Evolutionary conservation across 2,329 filamentous ascomycete species (phyloP).

Genomic region (Fusarium equiseti): DNA sequence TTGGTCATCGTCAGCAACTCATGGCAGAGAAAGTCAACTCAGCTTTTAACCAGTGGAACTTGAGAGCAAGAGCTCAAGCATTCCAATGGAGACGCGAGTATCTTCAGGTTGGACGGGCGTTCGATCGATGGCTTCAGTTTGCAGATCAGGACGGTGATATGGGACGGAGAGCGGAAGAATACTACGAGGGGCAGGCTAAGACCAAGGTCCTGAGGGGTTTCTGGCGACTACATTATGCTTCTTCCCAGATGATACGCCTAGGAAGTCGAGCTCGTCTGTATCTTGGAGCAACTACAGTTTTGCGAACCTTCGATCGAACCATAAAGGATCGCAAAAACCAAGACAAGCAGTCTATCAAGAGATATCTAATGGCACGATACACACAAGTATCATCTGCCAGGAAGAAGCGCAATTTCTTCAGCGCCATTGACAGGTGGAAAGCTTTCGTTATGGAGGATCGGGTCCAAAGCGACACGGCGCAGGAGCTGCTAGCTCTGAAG

Average conservation of each 20-base stretch:
- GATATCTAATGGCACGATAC: conserved; percentile 53
- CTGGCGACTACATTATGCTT: conserved; percentile 17
- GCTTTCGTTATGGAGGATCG: conserved; percentile 22
- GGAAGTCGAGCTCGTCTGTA: conserved; percentile 49
- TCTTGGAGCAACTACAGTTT: conserved; percentile 47
- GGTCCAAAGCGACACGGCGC: conserved; percentile 30
- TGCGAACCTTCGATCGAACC: conserved; percentile 46
- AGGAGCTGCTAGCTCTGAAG: conserved; percentile 26
- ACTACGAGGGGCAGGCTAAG: conserved; percentile 31
- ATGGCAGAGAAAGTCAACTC: conserved; percentile 38
- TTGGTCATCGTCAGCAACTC: conserved; percentile 38
- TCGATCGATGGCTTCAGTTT: conserved; percentile 49
- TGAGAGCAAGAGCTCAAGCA: conserved; percentile 51
- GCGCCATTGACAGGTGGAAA: conserved; percentile 50
- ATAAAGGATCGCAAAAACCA: conserved; percentile 45
- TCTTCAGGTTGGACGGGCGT: conserved; percentile 43
- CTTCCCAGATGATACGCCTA: conserved; percentile 37
- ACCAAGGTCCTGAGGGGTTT: conserved; percentile 26
- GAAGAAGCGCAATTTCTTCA: conserved; percentile 51
- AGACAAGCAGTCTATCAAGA: conserved; percentile 49
- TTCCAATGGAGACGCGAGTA: conserved; percentile 53
- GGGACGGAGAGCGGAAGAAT: conserved; percentile 34
- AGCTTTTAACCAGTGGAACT: conserved; percentile 51
- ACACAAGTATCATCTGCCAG: conserved; percentile 51
- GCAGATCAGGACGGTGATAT: conserved; percentile 38